Evolutionary conservation across 495 filamentous ascomycete species (phyloP).

Genomic region (Amorphotheca resinae): DNA sequence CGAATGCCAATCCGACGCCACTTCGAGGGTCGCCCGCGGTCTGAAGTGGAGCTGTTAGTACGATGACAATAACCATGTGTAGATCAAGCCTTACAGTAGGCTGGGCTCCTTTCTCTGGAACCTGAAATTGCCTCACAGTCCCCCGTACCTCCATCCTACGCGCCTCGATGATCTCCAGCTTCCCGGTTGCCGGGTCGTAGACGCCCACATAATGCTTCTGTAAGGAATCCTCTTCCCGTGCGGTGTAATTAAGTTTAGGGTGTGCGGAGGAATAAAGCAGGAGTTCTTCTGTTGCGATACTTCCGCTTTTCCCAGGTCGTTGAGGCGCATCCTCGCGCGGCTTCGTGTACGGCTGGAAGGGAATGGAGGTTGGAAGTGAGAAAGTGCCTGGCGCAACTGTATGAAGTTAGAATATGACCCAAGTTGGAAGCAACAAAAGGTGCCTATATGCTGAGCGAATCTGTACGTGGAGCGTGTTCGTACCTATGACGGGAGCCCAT

Average conservation of each 20-base stretch:
- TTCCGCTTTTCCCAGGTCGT: slow-evolving; percentile 29
- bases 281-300: slow-evolving; percentile 43
- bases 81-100: slow-evolving; percentile 5
- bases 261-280: slow-evolving; percentile 67
- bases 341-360: slow-evolving; percentile 53
- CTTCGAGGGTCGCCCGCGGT: slow-evolving; percentile 47
- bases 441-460: too few species aligned
- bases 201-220: slow-evolving; percentile 82
- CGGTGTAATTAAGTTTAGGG: slow-evolving; percentile 67
- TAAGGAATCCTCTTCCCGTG: slow-evolving; percentile 54
- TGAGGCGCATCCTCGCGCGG: slow-evolving; percentile 29
- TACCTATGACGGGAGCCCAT: slow-evolving; percentile 57
- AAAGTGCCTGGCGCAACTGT: slow-evolving; percentile 61
- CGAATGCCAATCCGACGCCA: slow-evolving; percentile 77
- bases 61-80: slow-evolving; percentile 13
- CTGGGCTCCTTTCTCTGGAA: slow-evolving; percentile 22
- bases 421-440: neutral
- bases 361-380: slow-evolving; percentile 38
- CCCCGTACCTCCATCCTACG: slow-evolving; percentile 62
- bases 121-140: slow-evolving; percentile 41
- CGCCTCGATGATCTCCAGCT: slow-evolving; percentile 62
- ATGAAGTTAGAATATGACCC: slow-evolving; percentile 1
- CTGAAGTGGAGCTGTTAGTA: slow-evolving; percentile 22
- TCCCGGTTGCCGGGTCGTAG: slow-evolving; percentile 60
- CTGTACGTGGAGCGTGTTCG: slow-evolving; percentile 3